Evolutionary conservation across 208 protist genomes (phyloP), one percentile per base, ranked within the genome.

Genomic region (Entamoeba histolytica): DNA sequence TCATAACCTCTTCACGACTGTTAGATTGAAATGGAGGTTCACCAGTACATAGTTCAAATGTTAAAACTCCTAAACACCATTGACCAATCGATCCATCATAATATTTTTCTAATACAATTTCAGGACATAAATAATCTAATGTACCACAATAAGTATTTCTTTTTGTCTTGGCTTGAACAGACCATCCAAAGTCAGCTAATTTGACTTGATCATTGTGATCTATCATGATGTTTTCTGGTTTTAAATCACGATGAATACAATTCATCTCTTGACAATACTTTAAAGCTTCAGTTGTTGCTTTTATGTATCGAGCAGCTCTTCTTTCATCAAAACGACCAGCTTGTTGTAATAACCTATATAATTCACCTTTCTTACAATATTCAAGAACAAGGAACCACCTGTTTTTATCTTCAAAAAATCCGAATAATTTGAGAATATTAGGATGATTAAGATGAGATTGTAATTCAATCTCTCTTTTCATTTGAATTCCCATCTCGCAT

Each of bases 141-240:
- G 95, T 95, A 51, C 95, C 95, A 49, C 94, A 95, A 3, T 92
- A 92, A 12, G 94, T 95, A 44, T 94, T 44, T 19, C 93, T 91
- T 28, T 51, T 49, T 6, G 7, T 69, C 23, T 49, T n/a, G 44
- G 39, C 55, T 23, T 93, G 35, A 23, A 87, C 92, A 5, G 93
- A 93, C 49, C 95, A 93, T 23, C 95, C 95, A 94, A 96, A 96
- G 92, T 96, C 95, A n/a, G 95, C 94, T 49, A 96, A 92, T 57
- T 96, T 96, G 0, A 95, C n/a, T 15, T 93, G 61, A 17, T 51
- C 93, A 35, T 93, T 87, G 28, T 49, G 28, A 31, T 94, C 94
- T 44, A 96, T 73, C 19, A 96, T 44, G 4, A 95, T 87, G 44
- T 96, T 96, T 52, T 94, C 94, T 10, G 95, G 94, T 91, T 96